Evolutionary conservation across 2,329 filamentous ascomycete species (phyloP).

Genomic region (Calonectria henricotiae): DNA sequence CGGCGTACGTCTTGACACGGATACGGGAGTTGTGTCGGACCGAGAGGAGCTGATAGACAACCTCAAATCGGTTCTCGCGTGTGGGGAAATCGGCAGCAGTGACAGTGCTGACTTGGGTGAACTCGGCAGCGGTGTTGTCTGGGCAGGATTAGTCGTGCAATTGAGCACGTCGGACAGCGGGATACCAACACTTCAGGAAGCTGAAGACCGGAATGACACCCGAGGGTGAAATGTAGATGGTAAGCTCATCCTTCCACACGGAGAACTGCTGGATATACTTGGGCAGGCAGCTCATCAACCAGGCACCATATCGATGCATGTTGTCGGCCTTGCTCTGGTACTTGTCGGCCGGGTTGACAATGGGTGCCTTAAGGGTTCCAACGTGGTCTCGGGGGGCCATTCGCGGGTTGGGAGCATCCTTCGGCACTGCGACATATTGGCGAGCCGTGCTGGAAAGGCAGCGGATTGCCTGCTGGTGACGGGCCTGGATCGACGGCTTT

Average conservation of each 20-base stretch:
- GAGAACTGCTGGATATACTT: conserved; percentile 99
- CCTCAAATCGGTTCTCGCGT: conserved; percentile 94
- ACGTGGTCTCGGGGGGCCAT: conserved; percentile 72
- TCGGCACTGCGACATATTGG: conserved; percentile 71
- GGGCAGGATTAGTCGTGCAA: conserved; percentile 32
- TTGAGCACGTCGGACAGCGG: conserved; percentile 19
- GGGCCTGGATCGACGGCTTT: conserved; percentile 63
- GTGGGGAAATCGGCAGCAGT: conserved; percentile 97
- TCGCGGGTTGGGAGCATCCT: conserved; percentile 78
- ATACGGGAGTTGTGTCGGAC: conserved; percentile 97
- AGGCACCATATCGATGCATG: conserved; percentile 95
- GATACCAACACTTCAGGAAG: conserved; percentile 84
- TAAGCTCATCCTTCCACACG: conserved; percentile 99
- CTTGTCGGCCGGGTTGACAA: conserved; percentile 95
- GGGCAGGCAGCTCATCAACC: conserved; percentile 95
- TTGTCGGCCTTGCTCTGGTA: conserved; percentile 89
- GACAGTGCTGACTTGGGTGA: conserved; percentile 92
- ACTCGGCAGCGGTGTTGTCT: conserved; percentile 98
- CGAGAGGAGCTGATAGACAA: conserved; percentile 97
- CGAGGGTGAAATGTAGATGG: conserved; percentile 90
- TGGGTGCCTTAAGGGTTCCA: conserved; percentile 80
- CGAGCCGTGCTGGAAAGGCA: conserved; percentile 68
- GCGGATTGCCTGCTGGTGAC: conserved; percentile 62
- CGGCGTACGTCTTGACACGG: conserved; percentile 98
- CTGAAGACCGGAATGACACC: conserved; percentile 93